Conservation (phyloP, 2,329 filamentous ascomycete species). For the Aspergillus arachidicola region DNA sequence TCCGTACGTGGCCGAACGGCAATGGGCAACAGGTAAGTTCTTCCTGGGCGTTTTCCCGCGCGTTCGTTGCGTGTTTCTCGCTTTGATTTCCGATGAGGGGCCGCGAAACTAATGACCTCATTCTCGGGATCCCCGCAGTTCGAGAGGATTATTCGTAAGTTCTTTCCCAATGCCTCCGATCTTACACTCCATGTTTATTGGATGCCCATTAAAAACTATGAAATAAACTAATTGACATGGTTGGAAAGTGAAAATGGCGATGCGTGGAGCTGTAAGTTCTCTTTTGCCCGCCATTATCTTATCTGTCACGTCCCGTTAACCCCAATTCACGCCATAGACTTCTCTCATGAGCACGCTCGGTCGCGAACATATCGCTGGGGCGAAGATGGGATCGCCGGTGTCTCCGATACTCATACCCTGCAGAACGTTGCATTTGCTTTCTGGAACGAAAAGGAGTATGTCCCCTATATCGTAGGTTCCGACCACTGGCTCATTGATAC, state of each 20-base stretch:
- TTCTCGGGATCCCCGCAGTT: constrained; percentile 53
- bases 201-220: neutral
- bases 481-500: neutral
- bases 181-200: neutral
- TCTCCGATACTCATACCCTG: constrained; percentile 86
- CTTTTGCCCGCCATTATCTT: neutral
- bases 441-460: constrained; percentile 95
- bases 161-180: neutral
- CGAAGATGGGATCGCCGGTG: constrained; percentile 94
- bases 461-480: constrained; percentile 13
- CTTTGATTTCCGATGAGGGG: constrained; percentile 1
- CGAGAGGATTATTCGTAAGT: constrained; percentile 85
- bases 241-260: constrained; percentile 71
- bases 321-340: constrained; percentile 61
- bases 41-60: neutral
- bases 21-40: constrained; percentile 85
- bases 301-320: neutral
- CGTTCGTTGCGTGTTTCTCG: too few relatives aligned
- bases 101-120: constrained; percentile 29
- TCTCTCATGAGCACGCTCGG: constrained; percentile 88
- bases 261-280: constrained; percentile 85
- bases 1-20: constrained; percentile 87
- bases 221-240: constrained; percentile 7
- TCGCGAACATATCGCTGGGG: constrained; percentile 92
- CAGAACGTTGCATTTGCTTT: constrained; percentile 96